Conservation (phyloP, 2,329 filamentous ascomycete species). For the Fusarium sp. region DNA sequence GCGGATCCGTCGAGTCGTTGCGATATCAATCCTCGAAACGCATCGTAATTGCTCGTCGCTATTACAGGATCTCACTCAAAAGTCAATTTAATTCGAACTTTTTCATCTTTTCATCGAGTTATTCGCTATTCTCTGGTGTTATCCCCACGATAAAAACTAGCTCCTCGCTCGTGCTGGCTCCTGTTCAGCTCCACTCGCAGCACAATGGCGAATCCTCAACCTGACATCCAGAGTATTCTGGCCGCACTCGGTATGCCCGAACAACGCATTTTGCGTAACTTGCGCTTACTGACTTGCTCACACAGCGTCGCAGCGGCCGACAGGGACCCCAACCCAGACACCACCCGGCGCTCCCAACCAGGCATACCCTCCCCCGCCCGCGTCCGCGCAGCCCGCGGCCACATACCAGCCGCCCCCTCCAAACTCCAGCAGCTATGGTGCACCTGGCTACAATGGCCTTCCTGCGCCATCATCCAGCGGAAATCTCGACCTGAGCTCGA, state of each 20-base stretch:
- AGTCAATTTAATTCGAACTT: neutral
- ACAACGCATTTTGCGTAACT: conserved; percentile 11
- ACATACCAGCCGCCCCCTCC: conserved; percentile 56
- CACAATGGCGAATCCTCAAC: conserved; percentile 46
- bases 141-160: conserved; percentile 24
- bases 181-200: conserved; percentile 22
- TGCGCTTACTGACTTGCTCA: conserved; percentile 38
- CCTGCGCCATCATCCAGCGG: conserved; percentile 80
- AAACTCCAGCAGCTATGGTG: conserved; percentile 45
- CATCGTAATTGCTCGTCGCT: conserved; percentile 12
- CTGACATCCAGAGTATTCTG: conserved; percentile 58
- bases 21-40: conserved; percentile 13
- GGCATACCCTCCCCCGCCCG: conserved; percentile 56
- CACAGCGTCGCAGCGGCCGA: conserved; percentile 59
- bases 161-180: conserved; percentile 19
- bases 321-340: conserved; percentile 57
- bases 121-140: conserved; percentile 3
- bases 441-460: conserved; percentile 58
- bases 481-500: conserved; percentile 82
- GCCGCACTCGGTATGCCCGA: conserved; percentile 60
- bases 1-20: conserved; percentile 20
- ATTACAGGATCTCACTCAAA: neutral
- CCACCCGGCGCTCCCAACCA: conserved; percentile 54
- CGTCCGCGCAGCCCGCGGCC: conserved; percentile 51
- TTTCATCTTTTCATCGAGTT: neutral